These are phyloP conservation scores for Fereydounia khargensis DNA, from an alignment of 1,284 basidiomycete genomes.

Conservation along the genomic window DNA sequence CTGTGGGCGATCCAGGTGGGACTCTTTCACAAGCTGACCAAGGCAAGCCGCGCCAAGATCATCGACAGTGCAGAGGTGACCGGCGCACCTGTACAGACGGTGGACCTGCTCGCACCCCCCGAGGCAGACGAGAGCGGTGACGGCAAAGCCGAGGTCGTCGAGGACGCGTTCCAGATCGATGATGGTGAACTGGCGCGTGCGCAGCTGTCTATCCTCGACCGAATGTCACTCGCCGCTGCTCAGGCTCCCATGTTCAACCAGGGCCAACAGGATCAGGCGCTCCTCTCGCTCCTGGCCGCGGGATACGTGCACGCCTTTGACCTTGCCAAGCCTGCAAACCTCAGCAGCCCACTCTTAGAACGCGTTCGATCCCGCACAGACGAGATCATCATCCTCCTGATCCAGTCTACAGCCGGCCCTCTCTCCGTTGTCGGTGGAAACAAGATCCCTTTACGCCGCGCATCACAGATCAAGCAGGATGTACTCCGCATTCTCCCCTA, in stretches of 20 bases:
- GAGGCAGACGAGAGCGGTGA: neutral
- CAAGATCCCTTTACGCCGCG: no score
- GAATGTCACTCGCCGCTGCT: conserved; percentile 12
- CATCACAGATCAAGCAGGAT: no score
- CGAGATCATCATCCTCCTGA: conserved; percentile 13
- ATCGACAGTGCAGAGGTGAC: conserved; percentile 7
- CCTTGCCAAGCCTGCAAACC: neutral
- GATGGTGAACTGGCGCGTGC: conserved; percentile 22
- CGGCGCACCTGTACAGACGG: conserved; percentile 11
- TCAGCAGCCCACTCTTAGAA: conserved; percentile 8
- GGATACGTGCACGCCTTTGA: conserved; percentile 14
- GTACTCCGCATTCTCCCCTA: no score
- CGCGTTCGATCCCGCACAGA: conserved; percentile 4
- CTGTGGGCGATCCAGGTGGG: conserved; percentile 10
- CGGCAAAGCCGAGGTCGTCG: conserved; percentile 14
- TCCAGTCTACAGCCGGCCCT: no score
- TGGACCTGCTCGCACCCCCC: conserved; percentile 3
- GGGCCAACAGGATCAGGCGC: conserved; percentile 2
- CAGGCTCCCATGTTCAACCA: conserved; percentile 3
- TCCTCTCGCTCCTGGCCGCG: conserved; percentile 8
- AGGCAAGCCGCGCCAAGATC: conserved; percentile 3
- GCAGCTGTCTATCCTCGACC: conserved; percentile 15
- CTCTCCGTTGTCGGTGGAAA: no score
- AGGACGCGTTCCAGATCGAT: no score
- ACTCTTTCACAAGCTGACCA: conserved; percentile 6